Evolutionary conservation across 2,329 filamentous ascomycete species (phyloP), one percentile per base, ranked within the genome.

Genomic region (Dryadomyces quercivorus): DNA sequence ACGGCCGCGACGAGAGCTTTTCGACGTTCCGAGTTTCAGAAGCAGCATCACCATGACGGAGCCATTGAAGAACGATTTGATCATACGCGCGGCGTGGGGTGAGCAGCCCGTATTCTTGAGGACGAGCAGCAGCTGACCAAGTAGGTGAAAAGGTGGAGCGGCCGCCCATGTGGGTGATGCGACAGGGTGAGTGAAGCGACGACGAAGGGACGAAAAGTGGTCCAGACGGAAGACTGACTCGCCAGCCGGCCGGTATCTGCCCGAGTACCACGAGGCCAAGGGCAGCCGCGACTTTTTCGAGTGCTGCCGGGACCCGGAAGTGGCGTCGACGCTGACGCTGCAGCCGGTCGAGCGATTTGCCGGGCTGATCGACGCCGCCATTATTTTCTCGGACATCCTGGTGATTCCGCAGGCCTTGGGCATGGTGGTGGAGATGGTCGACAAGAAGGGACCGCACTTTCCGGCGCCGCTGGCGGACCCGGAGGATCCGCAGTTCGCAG

Each of bases 141-240:
- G 53, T 65, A 94, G 91, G 92, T 68, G 80, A 96, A 72, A 84
- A 84, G 68, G 88, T 97, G 61, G 90, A 96, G 71, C 84, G 93
- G 60, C 87, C 93, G 58, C 93, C 93, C 56, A 88, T 94, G 76
- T 98, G 93, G 93, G 90, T 98, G 68, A 98, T 98, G 93, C 87
- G 93, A 71, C 93, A 98, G 82, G 90, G 90, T 92, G 20, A 8
- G 50, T 13, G 2, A 2, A 2, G 15, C n/a, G 1, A 22, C 9
- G 4, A 16, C 7, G 50, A 12, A 43, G 6, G 6, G 16, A n/a
- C 12, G 15, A 9, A 46, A 7, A n/a, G 10, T 13, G 12, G 5
- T 8, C n/a, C 44, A 21, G 13, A 46, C 45, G 16, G 42, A 21
- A 45, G 22, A 61, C 36, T 31, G 18, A 46, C 38, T 1, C 5